Percentiles rank a stretch among this genome's conserved stretches.
Evolutionary conservation across 2,329 filamentous ascomycete species (phyloP).

Genomic region (Sphaerulina vaccinii): DNA sequence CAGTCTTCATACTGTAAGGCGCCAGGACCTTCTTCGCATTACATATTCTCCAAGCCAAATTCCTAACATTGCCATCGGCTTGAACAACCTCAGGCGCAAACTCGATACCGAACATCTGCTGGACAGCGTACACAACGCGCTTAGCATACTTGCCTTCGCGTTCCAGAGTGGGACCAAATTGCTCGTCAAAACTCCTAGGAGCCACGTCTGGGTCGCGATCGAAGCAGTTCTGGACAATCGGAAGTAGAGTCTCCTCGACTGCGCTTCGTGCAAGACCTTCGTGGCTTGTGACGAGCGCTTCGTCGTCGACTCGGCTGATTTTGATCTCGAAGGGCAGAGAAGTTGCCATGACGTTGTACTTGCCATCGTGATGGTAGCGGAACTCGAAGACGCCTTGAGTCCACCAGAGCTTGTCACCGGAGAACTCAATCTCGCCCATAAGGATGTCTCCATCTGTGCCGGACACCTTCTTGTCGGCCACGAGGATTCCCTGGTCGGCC

Average conservation of each 20-base stretch:
- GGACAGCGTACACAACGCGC: constrained; percentile 88
- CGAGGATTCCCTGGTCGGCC: constrained; percentile 73
- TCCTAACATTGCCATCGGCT: constrained; percentile 85
- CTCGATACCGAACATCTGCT: constrained; percentile 95
- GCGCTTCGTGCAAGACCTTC: constrained; percentile 64
- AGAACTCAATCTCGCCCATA: constrained; percentile 79
- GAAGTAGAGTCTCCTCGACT: constrained; percentile 75
- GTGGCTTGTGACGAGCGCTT: constrained; percentile 48
- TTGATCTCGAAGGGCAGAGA: constrained; percentile 90
- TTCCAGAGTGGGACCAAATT: constrained; percentile 82
- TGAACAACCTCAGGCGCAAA: constrained; percentile 89
- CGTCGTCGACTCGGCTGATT: constrained; percentile 75
- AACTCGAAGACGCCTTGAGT: constrained; percentile 95
- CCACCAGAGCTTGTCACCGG: constrained; percentile 96
- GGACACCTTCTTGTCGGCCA: constrained; percentile 61
- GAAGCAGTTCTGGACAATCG: constrained; percentile 86
- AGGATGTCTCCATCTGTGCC: constrained; percentile 58
- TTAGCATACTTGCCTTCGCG: constrained; percentile 85
- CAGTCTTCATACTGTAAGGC: constrained; percentile 51
- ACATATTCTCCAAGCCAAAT: constrained; percentile 89
- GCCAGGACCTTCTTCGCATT: constrained; percentile 89
- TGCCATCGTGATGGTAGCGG: constrained; percentile 90
- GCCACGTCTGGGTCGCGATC: constrained; percentile 90
- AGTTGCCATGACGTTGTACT: constrained; percentile 90
- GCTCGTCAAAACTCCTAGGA: constrained; percentile 72